Conservation (phyloP, 768 basidiomycete species). For the Xerocomus spinulosus region DNA sequence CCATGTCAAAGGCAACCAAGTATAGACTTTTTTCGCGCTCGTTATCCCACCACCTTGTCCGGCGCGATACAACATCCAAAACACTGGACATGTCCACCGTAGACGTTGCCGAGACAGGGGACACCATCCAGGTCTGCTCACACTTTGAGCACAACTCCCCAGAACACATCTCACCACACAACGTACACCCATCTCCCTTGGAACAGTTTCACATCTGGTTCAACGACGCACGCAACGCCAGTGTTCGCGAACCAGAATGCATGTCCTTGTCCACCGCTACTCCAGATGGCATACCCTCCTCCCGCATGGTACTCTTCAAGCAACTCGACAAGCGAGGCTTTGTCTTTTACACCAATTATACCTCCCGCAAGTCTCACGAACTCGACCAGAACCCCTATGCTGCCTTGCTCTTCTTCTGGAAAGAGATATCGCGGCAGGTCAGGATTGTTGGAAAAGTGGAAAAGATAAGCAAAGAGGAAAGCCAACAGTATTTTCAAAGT, state of each 20-base stretch:
- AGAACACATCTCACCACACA: constrained; percentile 60
- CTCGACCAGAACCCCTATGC: constrained; percentile 73
- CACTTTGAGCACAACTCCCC: constrained; percentile 73
- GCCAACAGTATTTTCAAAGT: constrained; percentile 74
- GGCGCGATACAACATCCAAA: background rate
- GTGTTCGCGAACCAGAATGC: constrained; percentile 86
- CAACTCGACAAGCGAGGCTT: constrained; percentile 86
- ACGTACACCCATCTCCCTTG: constrained; percentile 64
- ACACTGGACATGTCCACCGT: constrained; percentile 17
- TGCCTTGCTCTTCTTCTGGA: constrained; percentile 88
- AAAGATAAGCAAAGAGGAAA: constrained; percentile 67
- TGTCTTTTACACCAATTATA: constrained; percentile 96
- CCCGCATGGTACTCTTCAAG: constrained; percentile 88
- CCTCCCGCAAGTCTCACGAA: constrained; percentile 86
- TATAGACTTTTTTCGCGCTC: constrained; percentile 13
- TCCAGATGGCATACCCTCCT: constrained; percentile 70
- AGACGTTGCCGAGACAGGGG: constrained; percentile 41
- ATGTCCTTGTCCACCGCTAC: constrained; percentile 79
- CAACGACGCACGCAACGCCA: constrained; percentile 49
- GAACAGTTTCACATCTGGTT: constrained; percentile 89
- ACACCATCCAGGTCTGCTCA: constrained; percentile 62
- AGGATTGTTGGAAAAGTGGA: constrained; percentile 84
- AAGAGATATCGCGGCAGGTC: constrained; percentile 74
- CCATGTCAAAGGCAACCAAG: background rate
- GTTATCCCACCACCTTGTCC: background rate